Evolutionary conservation across 805 yeast species (phyloP).

Genomic region (Metschnikowia cerradonensis): DNA sequence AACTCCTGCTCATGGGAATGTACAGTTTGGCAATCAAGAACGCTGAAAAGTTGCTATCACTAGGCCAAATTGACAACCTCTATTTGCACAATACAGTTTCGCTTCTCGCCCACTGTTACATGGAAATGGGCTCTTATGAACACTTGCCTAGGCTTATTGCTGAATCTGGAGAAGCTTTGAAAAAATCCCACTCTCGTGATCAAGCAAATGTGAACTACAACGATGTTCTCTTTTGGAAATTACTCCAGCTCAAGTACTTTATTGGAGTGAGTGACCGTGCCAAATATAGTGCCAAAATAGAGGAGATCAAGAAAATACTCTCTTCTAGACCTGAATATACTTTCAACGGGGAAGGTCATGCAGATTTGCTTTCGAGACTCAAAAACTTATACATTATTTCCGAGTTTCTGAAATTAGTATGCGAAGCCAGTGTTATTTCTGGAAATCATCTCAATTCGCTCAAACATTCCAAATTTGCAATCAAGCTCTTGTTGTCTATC

Average conservation of each 20-base stretch:
- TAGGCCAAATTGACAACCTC: background rate
- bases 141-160: slow-evolving; percentile 18
- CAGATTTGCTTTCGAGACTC: slow-evolving; percentile 20
- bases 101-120: slow-evolving; percentile 5
- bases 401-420: slow-evolving; percentile 31
- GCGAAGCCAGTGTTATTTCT: slow-evolving; percentile 19
- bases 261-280: slow-evolving; percentile 17
- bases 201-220: slow-evolving; percentile 3
- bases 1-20: slow-evolving; percentile 7
- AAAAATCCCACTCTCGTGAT: background rate
- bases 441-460: slow-evolving; percentile 28
- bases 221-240: slow-evolving; percentile 23
- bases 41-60: background rate
- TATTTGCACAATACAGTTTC: slow-evolving; percentile 1
- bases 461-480: slow-evolving; percentile 42
- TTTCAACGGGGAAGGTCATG: slow-evolving; percentile 12
- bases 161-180: slow-evolving; percentile 10
- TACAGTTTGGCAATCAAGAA: slow-evolving; percentile 1
- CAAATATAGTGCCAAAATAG: slow-evolving; percentile 22
- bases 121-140: slow-evolving; percentile 2
- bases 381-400: slow-evolving; percentile 29
- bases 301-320: slow-evolving; percentile 22
- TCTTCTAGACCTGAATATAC: slow-evolving; percentile 27
- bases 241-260: slow-evolving; percentile 29
- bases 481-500: slow-evolving; percentile 52